Percentiles rank a stretch among this genome's conserved stretches.
Evolutionary conservation across 805 yeast genomes (phyloP).

Genomic region (Teunomyces barrocoloradensis): DNA sequence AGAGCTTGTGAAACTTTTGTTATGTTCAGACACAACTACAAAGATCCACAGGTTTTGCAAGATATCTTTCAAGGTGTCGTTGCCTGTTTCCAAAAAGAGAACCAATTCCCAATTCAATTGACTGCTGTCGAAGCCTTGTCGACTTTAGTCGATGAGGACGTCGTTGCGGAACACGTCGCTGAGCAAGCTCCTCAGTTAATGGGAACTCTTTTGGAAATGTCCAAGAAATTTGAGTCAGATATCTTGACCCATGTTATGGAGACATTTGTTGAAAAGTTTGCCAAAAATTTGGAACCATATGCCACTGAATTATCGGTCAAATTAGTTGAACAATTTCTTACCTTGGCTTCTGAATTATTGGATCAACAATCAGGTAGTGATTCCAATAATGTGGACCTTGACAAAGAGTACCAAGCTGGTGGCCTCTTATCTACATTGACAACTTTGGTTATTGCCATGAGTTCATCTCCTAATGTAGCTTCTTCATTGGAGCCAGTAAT

Average conservation of each 20-base stretch:
- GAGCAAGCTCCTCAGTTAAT: slow-evolving; percentile 45
- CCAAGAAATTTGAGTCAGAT: slow-evolving; percentile 43
- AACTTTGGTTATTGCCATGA: slow-evolving; percentile 43
- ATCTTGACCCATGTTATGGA: slow-evolving; percentile 45
- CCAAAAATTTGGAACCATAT: slow-evolving; percentile 60
- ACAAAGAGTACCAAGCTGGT: slow-evolving; percentile 44
- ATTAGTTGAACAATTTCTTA: slow-evolving; percentile 70
- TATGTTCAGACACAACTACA: slow-evolving; percentile 34
- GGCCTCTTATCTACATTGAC: slow-evolving; percentile 43
- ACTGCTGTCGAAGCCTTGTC: slow-evolving; percentile 54
- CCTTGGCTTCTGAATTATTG: slow-evolving; percentile 59
- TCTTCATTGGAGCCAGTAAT: slow-evolving; percentile 31
- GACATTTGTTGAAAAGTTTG: slow-evolving; percentile 42
- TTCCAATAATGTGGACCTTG: slow-evolving; percentile 20
- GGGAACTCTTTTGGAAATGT: slow-evolving; percentile 43
- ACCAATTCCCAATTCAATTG: slow-evolving; percentile 48
- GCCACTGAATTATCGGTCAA: slow-evolving; percentile 55
- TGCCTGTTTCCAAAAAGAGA: slow-evolving; percentile 37
- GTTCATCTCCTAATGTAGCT: slow-evolving; percentile 37
- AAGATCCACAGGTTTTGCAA: slow-evolving; percentile 33
- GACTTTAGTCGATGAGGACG: slow-evolving; percentile 45
- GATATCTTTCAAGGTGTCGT: slow-evolving; percentile 42
- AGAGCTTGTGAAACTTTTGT: slow-evolving; percentile 48
- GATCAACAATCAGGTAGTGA: slow-evolving; percentile 20
- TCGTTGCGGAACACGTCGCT: slow-evolving; percentile 40